These are phyloP conservation scores for Bruguiera sexangula DNA, from an alignment of 345 rosid genomes.

Conservation along the genomic window DNA sequence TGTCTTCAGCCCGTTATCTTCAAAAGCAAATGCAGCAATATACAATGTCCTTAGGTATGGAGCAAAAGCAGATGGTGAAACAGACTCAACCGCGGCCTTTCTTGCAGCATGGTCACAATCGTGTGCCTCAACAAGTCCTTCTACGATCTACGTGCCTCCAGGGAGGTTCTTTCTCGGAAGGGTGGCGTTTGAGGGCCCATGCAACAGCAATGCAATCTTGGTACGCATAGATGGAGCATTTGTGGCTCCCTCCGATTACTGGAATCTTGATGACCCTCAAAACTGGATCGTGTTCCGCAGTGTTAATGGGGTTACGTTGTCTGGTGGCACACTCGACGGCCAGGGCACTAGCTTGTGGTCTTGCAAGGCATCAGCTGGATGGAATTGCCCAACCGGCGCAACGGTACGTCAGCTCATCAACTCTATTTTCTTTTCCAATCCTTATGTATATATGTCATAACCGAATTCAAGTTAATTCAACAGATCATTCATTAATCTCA, in stretches of 20 bases:
- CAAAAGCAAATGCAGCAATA: constrained; percentile 17
- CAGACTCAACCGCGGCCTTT: constrained; percentile 48
- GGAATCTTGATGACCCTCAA: constrained; percentile 41
- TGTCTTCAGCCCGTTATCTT: neutral
- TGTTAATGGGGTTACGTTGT: constrained; percentile 41
- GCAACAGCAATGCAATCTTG: constrained; percentile 40
- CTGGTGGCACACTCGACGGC: constrained; percentile 54
- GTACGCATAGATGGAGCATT: constrained; percentile 45
- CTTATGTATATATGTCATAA: no score
- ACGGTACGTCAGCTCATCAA: constrained; percentile 33
- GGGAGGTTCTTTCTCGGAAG: constrained; percentile 45
- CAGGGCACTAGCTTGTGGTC: constrained; percentile 53
- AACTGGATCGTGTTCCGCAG: constrained; percentile 51
- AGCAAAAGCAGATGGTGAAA: constrained; percentile 48
- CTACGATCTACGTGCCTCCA: constrained; percentile 37
- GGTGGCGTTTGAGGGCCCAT: constrained; percentile 47
- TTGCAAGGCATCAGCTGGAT: constrained; percentile 44
- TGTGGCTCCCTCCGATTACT: constrained; percentile 51
- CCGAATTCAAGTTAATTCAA: no score
- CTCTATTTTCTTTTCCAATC: neutral
- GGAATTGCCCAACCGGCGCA: constrained; percentile 57
- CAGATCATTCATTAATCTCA: no score
- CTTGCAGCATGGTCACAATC: constrained; percentile 47
- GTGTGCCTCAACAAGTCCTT: constrained; percentile 32
- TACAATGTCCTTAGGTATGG: constrained; percentile 46